Evolutionary conservation across 2,329 filamentous ascomycete species (phyloP).

Genomic region (Aureobasidium sp.): DNA sequence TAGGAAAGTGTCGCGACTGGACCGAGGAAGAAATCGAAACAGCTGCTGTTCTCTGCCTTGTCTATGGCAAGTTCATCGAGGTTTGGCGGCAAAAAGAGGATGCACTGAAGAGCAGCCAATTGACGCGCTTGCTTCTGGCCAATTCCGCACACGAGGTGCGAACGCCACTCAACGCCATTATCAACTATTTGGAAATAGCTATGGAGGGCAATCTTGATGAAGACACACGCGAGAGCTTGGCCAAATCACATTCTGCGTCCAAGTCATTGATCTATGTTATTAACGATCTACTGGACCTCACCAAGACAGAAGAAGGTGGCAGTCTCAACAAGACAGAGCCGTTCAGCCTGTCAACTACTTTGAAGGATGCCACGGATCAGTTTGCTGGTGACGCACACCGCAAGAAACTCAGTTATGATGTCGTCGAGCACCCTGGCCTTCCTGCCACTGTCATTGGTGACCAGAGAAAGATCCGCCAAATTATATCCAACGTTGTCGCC

Average conservation of each 20-base stretch:
- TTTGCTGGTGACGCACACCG: conserved; percentile 67
- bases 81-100: conserved; percentile 89
- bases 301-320: conserved; percentile 77
- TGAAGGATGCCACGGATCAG: conserved; percentile 68
- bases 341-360: conserved; percentile 62
- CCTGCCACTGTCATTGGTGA: conserved; percentile 69
- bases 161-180: conserved; percentile 85
- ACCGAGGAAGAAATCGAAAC: conserved; percentile 83
- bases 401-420: conserved; percentile 64
- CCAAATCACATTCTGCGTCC: conserved; percentile 79
- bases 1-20: conserved; percentile 82
- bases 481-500: conserved; percentile 71
- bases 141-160: conserved; percentile 90
- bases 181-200: conserved; percentile 89
- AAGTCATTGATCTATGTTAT: conserved; percentile 92
- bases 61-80: conserved; percentile 85
- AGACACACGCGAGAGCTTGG: conserved; percentile 76
- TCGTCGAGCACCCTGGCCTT: conserved; percentile 58
- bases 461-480: conserved; percentile 69
- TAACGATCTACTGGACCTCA: conserved; percentile 82
- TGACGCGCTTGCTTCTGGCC: conserved; percentile 69
- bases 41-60: conserved; percentile 75
- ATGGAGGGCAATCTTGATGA: conserved; percentile 70
- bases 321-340: conserved; percentile 70
- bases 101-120: conserved; percentile 69